These are phyloP conservation scores for Cucumis hystrix DNA, from an alignment of 306 rosid genomes.

Conservation along the genomic window DNA sequence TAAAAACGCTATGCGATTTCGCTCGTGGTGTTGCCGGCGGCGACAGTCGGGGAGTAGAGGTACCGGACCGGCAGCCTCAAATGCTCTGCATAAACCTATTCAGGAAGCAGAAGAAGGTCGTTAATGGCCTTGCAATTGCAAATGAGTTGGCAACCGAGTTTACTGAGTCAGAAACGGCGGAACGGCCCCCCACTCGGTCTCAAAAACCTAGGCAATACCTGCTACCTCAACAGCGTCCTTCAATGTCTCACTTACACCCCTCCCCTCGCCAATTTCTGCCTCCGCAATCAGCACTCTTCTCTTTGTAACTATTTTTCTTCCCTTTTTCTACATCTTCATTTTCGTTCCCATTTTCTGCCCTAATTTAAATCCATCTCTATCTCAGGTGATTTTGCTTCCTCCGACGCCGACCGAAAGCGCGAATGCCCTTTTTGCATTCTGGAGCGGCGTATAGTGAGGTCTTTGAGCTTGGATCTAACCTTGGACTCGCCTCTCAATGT, in stretches of 20 bases:
- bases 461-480: constrained; percentile 47
- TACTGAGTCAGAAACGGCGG: constrained; percentile 70
- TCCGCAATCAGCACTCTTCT: constrained; percentile 61
- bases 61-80: constrained; percentile 38
- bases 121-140: constrained; percentile 92
- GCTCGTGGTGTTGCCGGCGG: constrained; percentile 47
- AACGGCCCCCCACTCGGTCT: constrained; percentile 80
- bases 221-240: constrained; percentile 97
- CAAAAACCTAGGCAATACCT: constrained; percentile 86
- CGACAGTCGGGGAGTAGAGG: constrained; percentile 20
- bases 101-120: constrained; percentile 24
- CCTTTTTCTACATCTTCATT: not conserved
- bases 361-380: not conserved
- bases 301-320: constrained; percentile 27
- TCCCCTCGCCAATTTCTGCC: constrained; percentile 99
- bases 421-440: constrained; percentile 85
- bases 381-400: constrained; percentile 72
- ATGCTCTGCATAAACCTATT: constrained; percentile 37
- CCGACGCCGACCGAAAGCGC: constrained; percentile 37
- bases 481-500: constrained; percentile 64
- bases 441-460: constrained; percentile 71
- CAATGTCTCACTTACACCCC: constrained; percentile 99
- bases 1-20: constrained; percentile 48
- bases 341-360: not conserved
- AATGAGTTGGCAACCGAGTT: constrained; percentile 96